These are phyloP conservation scores for Oxyria digyna DNA, from an alignment of 148 eudicot species.

Conservation along the genomic window DNA sequence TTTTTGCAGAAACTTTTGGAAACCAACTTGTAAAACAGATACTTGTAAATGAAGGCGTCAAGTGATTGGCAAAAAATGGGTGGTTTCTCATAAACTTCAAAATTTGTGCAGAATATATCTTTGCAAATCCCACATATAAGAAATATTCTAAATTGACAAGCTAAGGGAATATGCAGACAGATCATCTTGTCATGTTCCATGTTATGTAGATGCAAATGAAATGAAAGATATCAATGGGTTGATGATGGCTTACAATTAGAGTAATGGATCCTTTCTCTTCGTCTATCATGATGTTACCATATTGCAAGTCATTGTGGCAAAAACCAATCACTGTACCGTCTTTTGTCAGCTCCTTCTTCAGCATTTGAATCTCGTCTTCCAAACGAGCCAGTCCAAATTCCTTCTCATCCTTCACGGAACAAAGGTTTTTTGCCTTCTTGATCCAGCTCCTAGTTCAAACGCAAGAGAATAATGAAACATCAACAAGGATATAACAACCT, in stretches of 20 bases:
- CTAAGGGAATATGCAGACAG: neutral
- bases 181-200: neutral
- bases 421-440: constrained; percentile 48
- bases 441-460: constrained; percentile 48
- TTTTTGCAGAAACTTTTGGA: neutral
- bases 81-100: neutral
- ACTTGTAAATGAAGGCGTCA: neutral
- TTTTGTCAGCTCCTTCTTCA: constrained; percentile 41
- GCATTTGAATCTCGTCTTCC: constrained; percentile 45
- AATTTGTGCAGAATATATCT: neutral
- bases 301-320: constrained; percentile 92
- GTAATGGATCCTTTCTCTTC: constrained; percentile 55
- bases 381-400: constrained; percentile 40
- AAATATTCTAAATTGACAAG: too few relatives aligned
- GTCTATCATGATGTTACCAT: constrained; percentile 90
- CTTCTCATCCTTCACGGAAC: constrained; percentile 34
- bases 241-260: constrained; percentile 43
- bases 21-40: neutral
- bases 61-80: neutral
- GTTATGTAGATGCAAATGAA: neutral
- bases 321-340: constrained; percentile 43
- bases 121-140: neutral
- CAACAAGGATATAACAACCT: neutral
- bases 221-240: neutral
- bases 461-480: neutral